These are phyloP conservation scores for Tetradesmus lagerheimii DNA, from an alignment of 139 green algal species.

Conservation along the genomic window DNA sequence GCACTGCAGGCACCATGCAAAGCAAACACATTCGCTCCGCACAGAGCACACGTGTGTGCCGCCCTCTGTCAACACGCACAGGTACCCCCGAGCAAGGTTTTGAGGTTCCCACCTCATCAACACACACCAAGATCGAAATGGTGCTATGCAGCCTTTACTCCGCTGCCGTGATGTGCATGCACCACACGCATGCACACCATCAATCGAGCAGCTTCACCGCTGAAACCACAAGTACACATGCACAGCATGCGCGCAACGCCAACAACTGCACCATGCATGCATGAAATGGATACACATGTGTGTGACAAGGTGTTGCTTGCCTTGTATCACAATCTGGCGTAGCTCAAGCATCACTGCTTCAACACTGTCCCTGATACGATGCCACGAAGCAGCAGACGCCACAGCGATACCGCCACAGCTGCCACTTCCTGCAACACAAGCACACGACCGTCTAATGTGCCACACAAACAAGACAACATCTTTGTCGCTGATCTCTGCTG, in stretches of 20 bases:
- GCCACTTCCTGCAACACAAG: neutral
- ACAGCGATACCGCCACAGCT: too few species aligned
- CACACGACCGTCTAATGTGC: neutral
- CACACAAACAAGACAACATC: neutral
- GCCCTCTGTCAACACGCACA: neutral
- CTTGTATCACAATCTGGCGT: neutral
- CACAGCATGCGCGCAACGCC: neutral
- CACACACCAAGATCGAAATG: neutral
- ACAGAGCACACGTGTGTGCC: neutral
- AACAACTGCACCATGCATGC: neutral
- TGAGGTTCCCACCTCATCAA: neutral
- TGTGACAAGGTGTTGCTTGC: neutral
- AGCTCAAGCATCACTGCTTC: neutral
- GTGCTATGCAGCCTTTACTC: neutral
- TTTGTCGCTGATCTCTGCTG: neutral
- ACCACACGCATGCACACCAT: neutral
- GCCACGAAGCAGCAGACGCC: neutral
- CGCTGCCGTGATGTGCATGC: neutral
- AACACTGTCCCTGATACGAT: neutral
- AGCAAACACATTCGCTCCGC: too few species aligned
- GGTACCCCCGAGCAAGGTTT: neutral
- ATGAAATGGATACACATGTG: neutral
- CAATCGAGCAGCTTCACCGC: neutral
- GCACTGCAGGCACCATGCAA: neutral
- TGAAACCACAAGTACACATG: neutral